A percentile compares a stretch with the other conserved stretches of the same genome.
phyloP scores from a whole-genome alignment of 345 rosid species.

The Corchorus capsularis region DNA sequence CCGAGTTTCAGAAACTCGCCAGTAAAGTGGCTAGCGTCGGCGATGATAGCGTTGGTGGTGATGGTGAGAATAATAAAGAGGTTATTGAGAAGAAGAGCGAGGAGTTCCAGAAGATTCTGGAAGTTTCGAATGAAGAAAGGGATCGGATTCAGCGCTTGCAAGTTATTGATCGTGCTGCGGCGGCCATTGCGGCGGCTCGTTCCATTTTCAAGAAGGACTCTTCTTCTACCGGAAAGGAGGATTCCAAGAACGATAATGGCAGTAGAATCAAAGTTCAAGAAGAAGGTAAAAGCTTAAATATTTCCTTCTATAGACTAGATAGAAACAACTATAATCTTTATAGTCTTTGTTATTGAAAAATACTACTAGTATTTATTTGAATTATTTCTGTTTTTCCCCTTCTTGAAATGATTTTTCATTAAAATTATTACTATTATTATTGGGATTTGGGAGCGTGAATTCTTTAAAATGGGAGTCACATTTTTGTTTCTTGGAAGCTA shows the following conservation, averaged over 20 bases:
- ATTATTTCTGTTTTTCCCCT: not conserved
- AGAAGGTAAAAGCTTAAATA: slow-evolving; percentile 25
- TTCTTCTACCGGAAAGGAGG: slow-evolving; percentile 19
- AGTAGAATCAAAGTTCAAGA: not conserved
- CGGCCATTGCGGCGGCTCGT: slow-evolving; percentile 78
- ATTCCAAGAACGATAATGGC: slow-evolving; percentile 20
- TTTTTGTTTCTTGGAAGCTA: not conserved
- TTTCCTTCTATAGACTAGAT: not conserved
- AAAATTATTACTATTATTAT: not conserved
- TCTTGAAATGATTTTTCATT: not conserved
- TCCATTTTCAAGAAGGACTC: slow-evolving; percentile 50
- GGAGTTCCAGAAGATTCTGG: slow-evolving; percentile 72
- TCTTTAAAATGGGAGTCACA: not conserved
- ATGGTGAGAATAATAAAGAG: slow-evolving; percentile 15
- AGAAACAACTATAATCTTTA: not conserved
- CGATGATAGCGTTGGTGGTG: slow-evolving; percentile 7
- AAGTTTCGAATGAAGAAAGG: slow-evolving; percentile 70
- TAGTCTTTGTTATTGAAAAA: not conserved
- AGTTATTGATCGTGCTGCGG: slow-evolving; percentile 85
- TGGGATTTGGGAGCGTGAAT: not conserved
- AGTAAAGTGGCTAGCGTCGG: slow-evolving; percentile 24
- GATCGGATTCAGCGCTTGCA: slow-evolving; percentile 80
- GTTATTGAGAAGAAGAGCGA: slow-evolving; percentile 69
- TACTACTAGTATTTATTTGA: not conserved
- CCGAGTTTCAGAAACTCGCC: slow-evolving; percentile 56